Evolutionary conservation across 345 rosid species (phyloP), one percentile per base, ranked within the genome.

Genomic region (Diplotaxis tenuifolia): DNA sequence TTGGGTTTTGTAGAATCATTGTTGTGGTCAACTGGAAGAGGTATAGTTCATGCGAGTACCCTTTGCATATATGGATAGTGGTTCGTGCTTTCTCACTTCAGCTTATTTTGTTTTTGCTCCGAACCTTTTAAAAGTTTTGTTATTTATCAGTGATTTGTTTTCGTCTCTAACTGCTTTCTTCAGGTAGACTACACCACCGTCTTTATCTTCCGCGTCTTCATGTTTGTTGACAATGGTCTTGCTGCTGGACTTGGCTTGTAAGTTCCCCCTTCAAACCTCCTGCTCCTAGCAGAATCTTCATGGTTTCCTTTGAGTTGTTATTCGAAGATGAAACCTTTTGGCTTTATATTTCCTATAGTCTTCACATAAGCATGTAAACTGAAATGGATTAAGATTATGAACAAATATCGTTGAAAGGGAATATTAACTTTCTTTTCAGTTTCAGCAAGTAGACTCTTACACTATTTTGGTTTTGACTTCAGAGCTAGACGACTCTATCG

Each of bases 221-320:
- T 96, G 98, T 92, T 92, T 79, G 83, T 90, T 66, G 99, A 96
- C 83, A 90, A 92, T 80, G 95, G 90, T 70, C 94, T 96, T 56
- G 90, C 95, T 67, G 83, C 96, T 74, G 97, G 97, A 74, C 90
- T 96, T 94, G 99, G 99, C 78, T 88, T 96, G 99, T 96, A 87
- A 82, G 97, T 69, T 70, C 60, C 45, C 58, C 56, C 60, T n/a
- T 18, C n/a, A 20, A 19, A 38, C 6, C 77, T 65, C 56, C 23
- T 66, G 4, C 21, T n/a, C n/a, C n/a, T n/a, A n/a, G n/a, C n/a
- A n/a, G n/a, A 34, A 52, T 66, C 62, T 14, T 29, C 65, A 8
- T 3, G 10, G n/a, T 28, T 67, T 58, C 36, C 29, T n/a, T n/a
- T 16, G 55, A 75, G 25, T 32, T 74, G 15, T 59, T 67, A 16